Percentiles rank a stretch among this genome's conserved stretches.
phyloP scores from a whole-genome alignment of 2,329 filamentous ascomycete genomes.

The Xylariaceae sp. region DNA sequence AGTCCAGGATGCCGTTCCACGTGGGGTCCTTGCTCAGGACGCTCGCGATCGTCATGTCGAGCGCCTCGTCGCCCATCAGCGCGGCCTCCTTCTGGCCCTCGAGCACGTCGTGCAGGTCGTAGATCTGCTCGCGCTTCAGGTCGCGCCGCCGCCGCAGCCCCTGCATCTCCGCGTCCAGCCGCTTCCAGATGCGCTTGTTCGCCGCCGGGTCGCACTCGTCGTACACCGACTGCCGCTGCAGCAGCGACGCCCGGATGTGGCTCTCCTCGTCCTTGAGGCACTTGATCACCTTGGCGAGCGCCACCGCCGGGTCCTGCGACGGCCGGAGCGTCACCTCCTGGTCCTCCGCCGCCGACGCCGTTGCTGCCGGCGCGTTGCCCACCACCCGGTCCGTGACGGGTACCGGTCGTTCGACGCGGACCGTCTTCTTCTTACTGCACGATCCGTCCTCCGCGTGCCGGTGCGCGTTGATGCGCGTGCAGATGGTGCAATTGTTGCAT shows the following conservation, averaged over 20 bases:
- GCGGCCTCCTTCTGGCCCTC: conserved; percentile 66
- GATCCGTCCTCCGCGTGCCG: conserved; percentile 23
- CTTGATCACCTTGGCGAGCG: conserved; percentile 78
- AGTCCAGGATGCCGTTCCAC: conserved; percentile 23
- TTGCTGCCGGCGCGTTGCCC: conserved; percentile 24
- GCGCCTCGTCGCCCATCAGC: conserved; percentile 53
- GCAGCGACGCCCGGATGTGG: conserved; percentile 66
- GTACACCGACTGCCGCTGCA: conserved; percentile 53
- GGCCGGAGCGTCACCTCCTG: conserved; percentile 56
- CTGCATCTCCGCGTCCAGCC: conserved; percentile 53
- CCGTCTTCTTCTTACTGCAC: conserved; percentile 45
- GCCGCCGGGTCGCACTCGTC: conserved; percentile 59
- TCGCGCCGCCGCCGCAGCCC: conserved; percentile 57
- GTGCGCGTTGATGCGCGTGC: conserved; percentile 43
- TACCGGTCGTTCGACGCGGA: conserved; percentile 56
- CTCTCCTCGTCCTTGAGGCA: conserved; percentile 70
- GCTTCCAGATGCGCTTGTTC: conserved; percentile 56
- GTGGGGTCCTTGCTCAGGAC: conserved; percentile 30
- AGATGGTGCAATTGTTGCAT: conserved; percentile 50
- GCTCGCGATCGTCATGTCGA: conserved; percentile 56
- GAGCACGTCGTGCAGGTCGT: conserved; percentile 74
- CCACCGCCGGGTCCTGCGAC: conserved; percentile 60
- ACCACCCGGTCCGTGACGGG: conserved; percentile 57
- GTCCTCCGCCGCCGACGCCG: conserved; percentile 29
- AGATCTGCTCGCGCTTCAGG: conserved; percentile 71